Conservation (phyloP, 176 grass and related monocot species). For the Raddia distichophylla region DNA sequence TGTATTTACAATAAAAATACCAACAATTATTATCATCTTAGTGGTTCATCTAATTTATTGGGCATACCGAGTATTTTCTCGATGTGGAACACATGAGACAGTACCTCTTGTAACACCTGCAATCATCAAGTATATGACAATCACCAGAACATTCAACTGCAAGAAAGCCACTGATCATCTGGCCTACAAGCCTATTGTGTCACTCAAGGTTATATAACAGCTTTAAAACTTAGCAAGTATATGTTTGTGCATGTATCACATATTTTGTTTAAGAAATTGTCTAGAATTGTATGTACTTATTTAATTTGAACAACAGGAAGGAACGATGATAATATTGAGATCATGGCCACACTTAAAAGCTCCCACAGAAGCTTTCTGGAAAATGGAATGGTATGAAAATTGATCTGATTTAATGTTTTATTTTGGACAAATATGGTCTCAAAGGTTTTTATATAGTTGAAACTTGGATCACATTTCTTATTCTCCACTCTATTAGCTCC, state of each 20-base stretch:
- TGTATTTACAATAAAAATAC: not conserved
- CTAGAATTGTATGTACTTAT: not conserved
- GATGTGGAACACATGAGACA: constrained; percentile 40
- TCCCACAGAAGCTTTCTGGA: not conserved
- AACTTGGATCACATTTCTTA: too few species aligned
- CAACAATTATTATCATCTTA: too few species aligned
- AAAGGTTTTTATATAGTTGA: too few species aligned
- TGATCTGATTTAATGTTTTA: too few species aligned
- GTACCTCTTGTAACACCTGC: constrained; percentile 50
- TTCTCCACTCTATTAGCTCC: too few species aligned
- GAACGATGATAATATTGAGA: not conserved
- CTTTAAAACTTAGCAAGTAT: not conserved
- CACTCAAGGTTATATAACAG: constrained; percentile 43
- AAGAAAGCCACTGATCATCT: constrained; percentile 58
- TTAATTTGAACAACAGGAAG: not conserved
- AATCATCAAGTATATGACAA: constrained; percentile 58
- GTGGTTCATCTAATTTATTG: too few species aligned
- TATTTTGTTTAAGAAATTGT: not conserved
- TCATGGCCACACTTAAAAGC: not conserved
- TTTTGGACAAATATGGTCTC: too few species aligned
- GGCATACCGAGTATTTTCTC: constrained; percentile 30
- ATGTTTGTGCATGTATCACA: not conserved
- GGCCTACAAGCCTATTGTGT: constrained; percentile 61
- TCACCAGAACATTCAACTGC: constrained; percentile 58
- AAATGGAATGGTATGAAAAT: not conserved